Evolutionary conservation across 305 asterid genomes (phyloP), one percentile per base, ranked within the genome.

Genomic region (Fraxinus ornus): DNA sequence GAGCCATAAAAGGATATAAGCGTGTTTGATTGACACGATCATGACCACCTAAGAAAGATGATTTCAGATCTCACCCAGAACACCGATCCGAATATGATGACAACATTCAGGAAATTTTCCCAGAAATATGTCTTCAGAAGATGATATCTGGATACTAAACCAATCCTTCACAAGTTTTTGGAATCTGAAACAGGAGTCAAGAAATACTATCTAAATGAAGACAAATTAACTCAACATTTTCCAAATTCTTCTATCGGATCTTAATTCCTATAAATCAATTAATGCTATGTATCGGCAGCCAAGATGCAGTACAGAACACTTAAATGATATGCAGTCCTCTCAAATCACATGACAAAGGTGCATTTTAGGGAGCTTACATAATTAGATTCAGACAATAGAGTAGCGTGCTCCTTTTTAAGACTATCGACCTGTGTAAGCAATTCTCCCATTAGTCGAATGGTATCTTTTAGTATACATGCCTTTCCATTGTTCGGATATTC

Each of bases 381-480:
- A 36, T 87, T 85, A 79, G 89, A 88, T 85, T 91, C 94, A 1
- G 92, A 87, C 78, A 81, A 64, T 66, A 91, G 94, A 79, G 89
- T 78, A 37, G 12, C 81, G 75, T 88, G 85, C 86, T 89, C 92
- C 88, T 85, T 87, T 81, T 82, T 89, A 17, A 91, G 85, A 83
- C 62, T 82, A 21, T 89, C 91, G 84, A 90, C 89, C 85, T 85
- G 87, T 33, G 80, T 47, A 37, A 79, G 81, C 87, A 89, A 71
- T 83, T 90, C 92, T 7, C 89, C 88, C 9, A 91, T 44, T 60
- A 91, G 88, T 7, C 89, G 87, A 75, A 86, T 64, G 3, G 92
- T 88, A 70, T 89, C 94, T 77, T 89, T 87, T 6, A 91, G 85
- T 28, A 89, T 73, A 36, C 89, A 89, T 24, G 92, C 94, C 87